phyloP scores from a whole-genome alignment of 352 stramenopile genomes.

The Aphanomyces euteiches region DNA sequence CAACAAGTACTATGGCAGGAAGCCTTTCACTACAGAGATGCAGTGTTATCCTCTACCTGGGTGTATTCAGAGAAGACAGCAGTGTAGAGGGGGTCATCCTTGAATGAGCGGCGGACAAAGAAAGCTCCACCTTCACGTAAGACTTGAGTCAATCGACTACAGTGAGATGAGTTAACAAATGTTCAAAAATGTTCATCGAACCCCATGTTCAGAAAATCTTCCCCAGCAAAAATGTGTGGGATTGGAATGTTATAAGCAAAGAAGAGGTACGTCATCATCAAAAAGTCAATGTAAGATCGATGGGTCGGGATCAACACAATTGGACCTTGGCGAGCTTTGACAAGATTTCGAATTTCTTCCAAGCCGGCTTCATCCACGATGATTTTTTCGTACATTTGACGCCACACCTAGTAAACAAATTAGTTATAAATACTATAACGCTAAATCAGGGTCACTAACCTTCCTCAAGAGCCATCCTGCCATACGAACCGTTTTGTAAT shows the following conservation, averaged over 20 bases:
- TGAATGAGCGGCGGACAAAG: slow-evolving; percentile 76
- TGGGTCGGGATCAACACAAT: slow-evolving; percentile 83
- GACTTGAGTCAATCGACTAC: slow-evolving; percentile 46
- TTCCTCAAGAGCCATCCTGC: slow-evolving; percentile 80
- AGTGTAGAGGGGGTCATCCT: slow-evolving; percentile 65
- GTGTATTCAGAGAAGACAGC: slow-evolving; percentile 80
- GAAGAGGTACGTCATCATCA: slow-evolving; percentile 84
- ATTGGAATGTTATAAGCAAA: slow-evolving; percentile 86
- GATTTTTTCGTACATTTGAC: slow-evolving; percentile 84
- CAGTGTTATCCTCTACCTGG: slow-evolving; percentile 35
- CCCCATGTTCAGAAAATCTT: slow-evolving; percentile 80
- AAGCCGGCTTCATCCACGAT: slow-evolving; percentile 79
- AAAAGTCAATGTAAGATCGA: slow-evolving; percentile 80
- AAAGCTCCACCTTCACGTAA: slow-evolving; percentile 70
- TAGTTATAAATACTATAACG: background rate
- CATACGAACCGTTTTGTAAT: slow-evolving; percentile 73
- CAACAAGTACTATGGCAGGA: slow-evolving; percentile 50
- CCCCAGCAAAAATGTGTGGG: slow-evolving; percentile 71
- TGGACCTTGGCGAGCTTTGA: slow-evolving; percentile 47
- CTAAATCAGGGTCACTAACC: slow-evolving; percentile 2
- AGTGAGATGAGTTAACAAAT: background rate
- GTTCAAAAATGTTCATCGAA: background rate
- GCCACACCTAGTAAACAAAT: slow-evolving; percentile 42
- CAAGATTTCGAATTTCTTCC: slow-evolving; percentile 58
- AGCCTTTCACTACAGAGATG: no score